Conservation (phyloP, 495 filamentous ascomycete genomes). For the Tuber microsphaerosporum region DNA sequence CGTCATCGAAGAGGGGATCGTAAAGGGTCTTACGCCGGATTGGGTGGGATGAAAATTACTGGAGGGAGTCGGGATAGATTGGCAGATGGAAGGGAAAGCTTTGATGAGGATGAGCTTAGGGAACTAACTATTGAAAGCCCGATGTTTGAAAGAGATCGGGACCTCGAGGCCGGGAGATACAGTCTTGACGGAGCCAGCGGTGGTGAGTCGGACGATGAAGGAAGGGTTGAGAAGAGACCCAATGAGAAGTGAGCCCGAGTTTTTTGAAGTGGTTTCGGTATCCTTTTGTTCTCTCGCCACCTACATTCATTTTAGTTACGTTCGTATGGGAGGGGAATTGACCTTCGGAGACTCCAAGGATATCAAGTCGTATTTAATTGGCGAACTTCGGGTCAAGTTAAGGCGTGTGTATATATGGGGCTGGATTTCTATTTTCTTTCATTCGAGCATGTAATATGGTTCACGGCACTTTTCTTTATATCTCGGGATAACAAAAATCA, state of each 20-base stretch:
- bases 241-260: slow-evolving; percentile 7
- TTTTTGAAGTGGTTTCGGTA: not conserved
- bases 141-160: slow-evolving; percentile 33
- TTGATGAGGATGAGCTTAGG: slow-evolving; percentile 83
- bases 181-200: slow-evolving; percentile 55
- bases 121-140: slow-evolving; percentile 56
- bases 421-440: not conserved
- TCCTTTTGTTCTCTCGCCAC: not conserved
- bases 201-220: slow-evolving; percentile 35
- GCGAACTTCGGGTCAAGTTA: not conserved
- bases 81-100: slow-evolving; percentile 51
- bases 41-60: slow-evolving; percentile 35
- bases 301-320: not conserved
- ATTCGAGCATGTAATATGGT: slow-evolving; percentile 4
- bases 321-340: not conserved
- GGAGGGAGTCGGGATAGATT: slow-evolving; percentile 48
- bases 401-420: not conserved
- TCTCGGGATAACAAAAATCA: not conserved
- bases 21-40: slow-evolving; percentile 37
- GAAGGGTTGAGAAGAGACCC: slow-evolving; percentile 13
- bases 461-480: not conserved
- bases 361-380: not conserved
- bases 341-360: not conserved
- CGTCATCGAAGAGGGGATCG: slow-evolving; percentile 51
- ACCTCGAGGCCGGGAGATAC: slow-evolving; percentile 46